Evolutionary conservation across 1,284 basidiomycete species (phyloP).

Genomic region (Ceratobasidium sp.): DNA sequence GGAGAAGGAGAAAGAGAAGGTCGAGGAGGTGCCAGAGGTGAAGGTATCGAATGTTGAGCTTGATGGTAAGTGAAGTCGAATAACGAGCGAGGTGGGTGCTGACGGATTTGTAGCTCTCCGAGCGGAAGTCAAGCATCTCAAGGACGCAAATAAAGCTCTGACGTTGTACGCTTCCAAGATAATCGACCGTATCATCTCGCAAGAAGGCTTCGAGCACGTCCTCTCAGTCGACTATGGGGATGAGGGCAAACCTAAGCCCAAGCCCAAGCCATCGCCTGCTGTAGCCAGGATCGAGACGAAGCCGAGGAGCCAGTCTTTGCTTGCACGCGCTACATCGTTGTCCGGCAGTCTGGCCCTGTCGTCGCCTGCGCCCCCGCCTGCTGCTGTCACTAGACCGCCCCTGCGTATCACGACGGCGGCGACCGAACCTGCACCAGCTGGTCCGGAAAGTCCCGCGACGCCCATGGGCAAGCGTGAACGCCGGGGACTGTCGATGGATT

Average conservation of each 20-base stretch:
- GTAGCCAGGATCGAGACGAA: not conserved
- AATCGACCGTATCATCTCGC: slow-evolving; percentile 92
- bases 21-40: slow-evolving; percentile 53
- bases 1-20: slow-evolving; percentile 47
- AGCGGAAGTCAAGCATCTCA: slow-evolving; percentile 88
- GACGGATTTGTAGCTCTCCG: slow-evolving; percentile 63
- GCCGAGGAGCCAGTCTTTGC: not conserved
- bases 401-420: slow-evolving; percentile 20
- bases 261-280: slow-evolving; percentile 24
- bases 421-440: slow-evolving; percentile 52
- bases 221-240: slow-evolving; percentile 86
- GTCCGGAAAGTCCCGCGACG: slow-evolving; percentile 19
- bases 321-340: slow-evolving; percentile 29
- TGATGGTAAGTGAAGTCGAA: not conserved
- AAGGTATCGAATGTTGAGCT: slow-evolving; percentile 49
- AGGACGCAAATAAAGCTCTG: slow-evolving; percentile 94
- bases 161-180: slow-evolving; percentile 96
- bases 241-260: slow-evolving; percentile 14
- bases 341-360: not conserved
- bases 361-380: slow-evolving; percentile 15
- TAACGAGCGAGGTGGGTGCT: not conserved
- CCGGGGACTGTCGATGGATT: slow-evolving; percentile 84
- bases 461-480: slow-evolving; percentile 61
- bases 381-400: slow-evolving; percentile 49
- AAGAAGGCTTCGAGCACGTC: slow-evolving; percentile 95